phyloP scores from a whole-genome alignment of 306 rosid genomes.

The Cicer cuneatum region DNA sequence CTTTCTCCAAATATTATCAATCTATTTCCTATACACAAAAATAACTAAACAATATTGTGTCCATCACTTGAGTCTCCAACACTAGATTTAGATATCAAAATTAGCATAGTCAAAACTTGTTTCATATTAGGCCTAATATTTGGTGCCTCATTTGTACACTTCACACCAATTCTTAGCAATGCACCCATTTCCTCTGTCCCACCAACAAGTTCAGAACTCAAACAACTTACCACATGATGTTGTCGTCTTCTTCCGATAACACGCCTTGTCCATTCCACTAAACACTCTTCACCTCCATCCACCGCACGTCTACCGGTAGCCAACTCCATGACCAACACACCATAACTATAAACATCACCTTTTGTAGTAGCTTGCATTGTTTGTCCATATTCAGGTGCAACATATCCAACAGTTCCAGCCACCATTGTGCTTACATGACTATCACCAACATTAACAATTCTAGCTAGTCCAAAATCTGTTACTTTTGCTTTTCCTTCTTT shows the following conservation, averaged over 20 bases:
- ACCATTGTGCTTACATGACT: constrained; percentile 96
- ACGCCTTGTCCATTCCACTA: constrained; percentile 85
- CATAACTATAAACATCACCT: constrained; percentile 93
- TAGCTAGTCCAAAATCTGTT: constrained; percentile 91
- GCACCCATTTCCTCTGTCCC: constrained; percentile 85
- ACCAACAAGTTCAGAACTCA: constrained; percentile 72
- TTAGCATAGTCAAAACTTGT: constrained; percentile 81
- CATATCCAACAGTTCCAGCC: constrained; percentile 94
- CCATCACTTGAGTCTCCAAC: constrained; percentile 51
- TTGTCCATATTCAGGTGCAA: constrained; percentile 95
- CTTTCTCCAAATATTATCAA: not conserved
- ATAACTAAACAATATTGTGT: constrained; percentile 42
- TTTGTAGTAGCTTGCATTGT: constrained; percentile 95
- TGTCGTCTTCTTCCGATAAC: constrained; percentile 55
- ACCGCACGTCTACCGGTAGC: constrained; percentile 88
- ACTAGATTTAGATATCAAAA: constrained; percentile 47
- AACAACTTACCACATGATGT: constrained; percentile 43
- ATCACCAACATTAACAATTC: constrained; percentile 80
- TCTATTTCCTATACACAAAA: constrained; percentile 36
- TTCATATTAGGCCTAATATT: constrained; percentile 86
- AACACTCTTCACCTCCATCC: constrained; percentile 95
- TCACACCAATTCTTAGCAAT: constrained; percentile 73
- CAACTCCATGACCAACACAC: constrained; percentile 82
- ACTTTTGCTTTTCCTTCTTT: constrained; percentile 78
- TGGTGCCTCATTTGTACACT: constrained; percentile 76